These are phyloP conservation scores for Hypericum perforatum DNA, from an alignment of 345 rosid species.

Conservation along the genomic window DNA sequence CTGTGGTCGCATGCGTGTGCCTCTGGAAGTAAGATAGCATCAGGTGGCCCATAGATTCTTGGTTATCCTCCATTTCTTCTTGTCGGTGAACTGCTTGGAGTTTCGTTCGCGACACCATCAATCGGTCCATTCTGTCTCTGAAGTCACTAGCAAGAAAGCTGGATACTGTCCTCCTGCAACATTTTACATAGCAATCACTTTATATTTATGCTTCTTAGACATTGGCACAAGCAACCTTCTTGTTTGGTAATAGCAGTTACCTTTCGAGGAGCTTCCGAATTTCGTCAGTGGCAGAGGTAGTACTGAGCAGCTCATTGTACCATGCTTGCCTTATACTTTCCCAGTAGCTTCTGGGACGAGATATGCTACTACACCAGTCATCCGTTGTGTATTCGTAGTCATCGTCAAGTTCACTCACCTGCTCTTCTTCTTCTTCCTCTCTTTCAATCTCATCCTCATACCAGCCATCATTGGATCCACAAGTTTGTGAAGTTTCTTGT, in stretches of 20 bases:
- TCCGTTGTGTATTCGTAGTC: constrained; percentile 18
- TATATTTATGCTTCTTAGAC: no score
- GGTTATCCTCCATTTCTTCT: constrained; percentile 20
- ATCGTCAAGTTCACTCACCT: neutral
- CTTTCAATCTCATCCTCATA: constrained; percentile 26
- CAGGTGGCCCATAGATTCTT: constrained; percentile 25
- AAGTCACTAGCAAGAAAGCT: constrained; percentile 55
- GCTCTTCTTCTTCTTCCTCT: constrained; percentile 20
- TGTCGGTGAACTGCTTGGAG: constrained; percentile 24
- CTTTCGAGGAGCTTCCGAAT: constrained; percentile 65
- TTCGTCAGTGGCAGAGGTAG: constrained; percentile 42
- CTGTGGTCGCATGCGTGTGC: constrained; percentile 8
- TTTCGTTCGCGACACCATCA: constrained; percentile 44
- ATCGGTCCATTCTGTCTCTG: constrained; percentile 53
- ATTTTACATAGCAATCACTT: no score
- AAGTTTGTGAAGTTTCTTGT: constrained; percentile 17
- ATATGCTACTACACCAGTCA: constrained; percentile 66
- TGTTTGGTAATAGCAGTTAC: constrained; percentile 20
- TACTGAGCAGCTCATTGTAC: constrained; percentile 56
- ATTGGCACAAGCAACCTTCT: no score
- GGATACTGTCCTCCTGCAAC: constrained; percentile 66
- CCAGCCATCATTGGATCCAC: constrained; percentile 23
- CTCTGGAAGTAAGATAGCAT: constrained; percentile 21
- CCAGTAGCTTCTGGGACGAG: constrained; percentile 88
- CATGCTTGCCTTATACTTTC: constrained; percentile 59